These are phyloP conservation scores for Coemansia sp. DNA, from an alignment of 371 early-diverging fungal species.

Conservation along the genomic window DNA sequence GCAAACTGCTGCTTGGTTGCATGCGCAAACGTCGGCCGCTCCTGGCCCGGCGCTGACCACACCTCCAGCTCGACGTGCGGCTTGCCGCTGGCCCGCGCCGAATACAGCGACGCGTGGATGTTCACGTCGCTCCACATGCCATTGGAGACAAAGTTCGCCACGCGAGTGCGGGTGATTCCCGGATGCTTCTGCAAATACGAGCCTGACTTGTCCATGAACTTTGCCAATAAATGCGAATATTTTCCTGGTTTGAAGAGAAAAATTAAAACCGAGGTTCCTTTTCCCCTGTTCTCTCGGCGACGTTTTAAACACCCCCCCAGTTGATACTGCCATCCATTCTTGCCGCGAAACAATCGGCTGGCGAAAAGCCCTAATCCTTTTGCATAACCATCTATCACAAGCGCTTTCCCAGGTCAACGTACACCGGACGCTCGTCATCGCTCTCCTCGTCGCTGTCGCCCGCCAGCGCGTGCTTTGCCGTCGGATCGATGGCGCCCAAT, in stretches of 20 bases:
- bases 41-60: constrained; percentile 76
- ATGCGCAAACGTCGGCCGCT: constrained; percentile 81
- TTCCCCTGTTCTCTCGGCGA: not conserved
- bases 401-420: constrained; percentile 39
- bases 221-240: not conserved
- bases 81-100: constrained; percentile 29
- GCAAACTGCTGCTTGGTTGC: constrained; percentile 71
- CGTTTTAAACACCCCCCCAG: not conserved
- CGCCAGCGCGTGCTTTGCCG: constrained; percentile 20
- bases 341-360: not conserved
- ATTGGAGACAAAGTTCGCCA: constrained; percentile 56
- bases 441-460: constrained; percentile 13
- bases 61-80: constrained; percentile 57
- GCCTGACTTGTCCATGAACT: constrained; percentile 33
- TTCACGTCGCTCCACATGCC: constrained; percentile 66
- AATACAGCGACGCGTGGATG: constrained; percentile 55
- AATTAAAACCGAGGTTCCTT: no score
- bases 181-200: constrained; percentile 57
- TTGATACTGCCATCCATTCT: not conserved
- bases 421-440: constrained; percentile 11
- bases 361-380: not conserved
- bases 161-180: constrained; percentile 58
- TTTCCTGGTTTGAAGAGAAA: not conserved
- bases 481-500: constrained; percentile 40
- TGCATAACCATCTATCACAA: not conserved